Conservation (phyloP, 1,284 basidiomycete species). For the Mycosarcoma maydis region DNA sequence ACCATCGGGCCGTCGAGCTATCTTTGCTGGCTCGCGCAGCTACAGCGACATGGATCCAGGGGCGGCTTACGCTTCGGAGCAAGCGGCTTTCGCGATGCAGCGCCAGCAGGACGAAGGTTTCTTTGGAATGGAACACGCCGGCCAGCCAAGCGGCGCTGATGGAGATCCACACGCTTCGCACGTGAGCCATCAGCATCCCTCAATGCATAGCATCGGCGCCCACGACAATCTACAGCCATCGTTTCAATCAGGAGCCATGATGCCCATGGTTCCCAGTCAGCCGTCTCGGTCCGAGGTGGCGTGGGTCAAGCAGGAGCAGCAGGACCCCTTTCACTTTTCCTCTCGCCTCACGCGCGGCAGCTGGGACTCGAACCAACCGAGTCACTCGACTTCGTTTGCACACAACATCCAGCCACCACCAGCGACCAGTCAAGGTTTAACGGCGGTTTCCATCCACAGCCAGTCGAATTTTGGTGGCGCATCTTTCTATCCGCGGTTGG, state of each 20-base stretch:
- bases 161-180: conserved; percentile 4
- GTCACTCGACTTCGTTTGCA: conserved; percentile 8
- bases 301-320: conserved; percentile 24
- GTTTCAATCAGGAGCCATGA: conserved; percentile 14
- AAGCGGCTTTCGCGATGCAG: conserved; percentile 3
- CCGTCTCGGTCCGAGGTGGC: conserved; percentile 12
- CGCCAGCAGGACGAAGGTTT: conserved; percentile 22
- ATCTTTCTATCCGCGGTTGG: conserved; percentile 13
- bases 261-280: conserved; percentile 36
- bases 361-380: conserved; percentile 46
- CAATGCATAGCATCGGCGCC: conserved; percentile 6
- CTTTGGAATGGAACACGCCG: conserved; percentile 12
- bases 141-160: conserved; percentile 5
- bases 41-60: conserved; percentile 11
- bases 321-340: conserved; percentile 38
- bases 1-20: conserved; percentile 17
- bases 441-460: conserved; percentile 25
- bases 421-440: conserved; percentile 41
- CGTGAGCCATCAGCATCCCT: conserved; percentile 8
- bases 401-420: conserved; percentile 37
- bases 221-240: conserved; percentile 9
- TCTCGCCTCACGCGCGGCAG: conserved; percentile 27
- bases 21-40: conserved; percentile 7
- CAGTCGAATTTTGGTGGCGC: conserved; percentile 17
- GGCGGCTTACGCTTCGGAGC: conserved; percentile 6